phyloP scores from a whole-genome alignment of 2,329 filamentous ascomycete species.

The Colletotrichum lini region DNA sequence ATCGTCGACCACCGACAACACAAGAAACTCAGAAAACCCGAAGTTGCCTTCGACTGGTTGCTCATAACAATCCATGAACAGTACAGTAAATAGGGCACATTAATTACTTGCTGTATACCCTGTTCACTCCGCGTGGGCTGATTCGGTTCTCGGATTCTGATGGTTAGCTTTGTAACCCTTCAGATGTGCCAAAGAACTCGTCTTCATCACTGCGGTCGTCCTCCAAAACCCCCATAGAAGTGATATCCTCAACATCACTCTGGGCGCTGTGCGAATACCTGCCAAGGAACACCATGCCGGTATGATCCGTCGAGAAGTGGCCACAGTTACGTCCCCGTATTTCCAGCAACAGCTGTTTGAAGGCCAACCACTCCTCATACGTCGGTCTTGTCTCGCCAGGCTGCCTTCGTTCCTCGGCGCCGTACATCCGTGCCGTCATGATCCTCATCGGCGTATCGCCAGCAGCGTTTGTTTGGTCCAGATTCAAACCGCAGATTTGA shows the following conservation, averaged over 20 bases:
- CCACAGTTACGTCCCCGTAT: constrained; percentile 8
- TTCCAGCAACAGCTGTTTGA: constrained; percentile 20
- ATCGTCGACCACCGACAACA: constrained; percentile 1
- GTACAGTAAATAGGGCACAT: too few species aligned
- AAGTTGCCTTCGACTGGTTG: not conserved
- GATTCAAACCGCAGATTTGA: constrained; percentile 1
- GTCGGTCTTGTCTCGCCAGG: constrained; percentile 20
- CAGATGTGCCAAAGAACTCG: not conserved
- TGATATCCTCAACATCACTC: not conserved
- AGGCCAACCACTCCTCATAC: constrained; percentile 11
- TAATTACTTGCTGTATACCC: not conserved
- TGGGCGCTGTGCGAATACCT: not conserved
- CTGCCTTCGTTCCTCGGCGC: not conserved
- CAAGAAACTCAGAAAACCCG: not conserved
- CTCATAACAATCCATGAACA: too few species aligned
- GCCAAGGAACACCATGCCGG: not conserved
- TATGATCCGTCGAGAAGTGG: not conserved
- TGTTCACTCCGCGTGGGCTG: not conserved
- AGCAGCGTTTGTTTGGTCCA: constrained; percentile 12
- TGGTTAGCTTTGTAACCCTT: not conserved
- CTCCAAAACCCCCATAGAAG: not conserved
- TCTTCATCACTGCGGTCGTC: not conserved
- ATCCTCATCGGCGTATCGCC: constrained; percentile 30
- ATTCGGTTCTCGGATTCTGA: not conserved
- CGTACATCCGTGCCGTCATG: constrained; percentile 16